Conservation (phyloP, 306 rosid genomes). For the Castanopsis chinensis region DNA sequence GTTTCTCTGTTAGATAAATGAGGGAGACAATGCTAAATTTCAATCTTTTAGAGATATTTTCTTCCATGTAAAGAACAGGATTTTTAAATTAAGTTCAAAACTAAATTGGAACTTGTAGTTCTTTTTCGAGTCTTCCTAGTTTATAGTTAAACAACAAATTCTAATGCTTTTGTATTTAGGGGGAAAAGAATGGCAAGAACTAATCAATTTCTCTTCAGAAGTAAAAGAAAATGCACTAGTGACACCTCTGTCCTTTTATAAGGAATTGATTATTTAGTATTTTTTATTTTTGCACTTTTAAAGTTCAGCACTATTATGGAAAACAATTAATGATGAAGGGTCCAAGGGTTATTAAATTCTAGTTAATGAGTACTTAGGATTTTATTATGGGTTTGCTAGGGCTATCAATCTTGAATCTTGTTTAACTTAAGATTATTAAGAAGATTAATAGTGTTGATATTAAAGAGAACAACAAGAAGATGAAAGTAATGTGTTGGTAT, state of each 20-base stretch:
- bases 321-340: not conserved
- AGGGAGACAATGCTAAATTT: not conserved
- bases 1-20: not conserved
- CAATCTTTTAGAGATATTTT: not conserved
- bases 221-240: too few relatives aligned
- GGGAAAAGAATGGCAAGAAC: too few relatives aligned
- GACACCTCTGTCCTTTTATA: not conserved
- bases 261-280: not conserved
- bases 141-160: too few relatives aligned
- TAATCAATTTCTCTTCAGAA: too few relatives aligned
- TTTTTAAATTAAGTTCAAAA: too few relatives aligned
- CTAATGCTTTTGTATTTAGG: too few relatives aligned
- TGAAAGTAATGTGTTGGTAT: not conserved
- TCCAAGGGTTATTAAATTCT: not conserved
- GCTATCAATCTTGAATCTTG: too few relatives aligned
- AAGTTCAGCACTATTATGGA: not conserved
- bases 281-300: not conserved
- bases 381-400: too few relatives aligned
- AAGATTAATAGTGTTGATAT: not conserved
- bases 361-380: not conserved
- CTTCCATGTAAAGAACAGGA: too few relatives aligned
- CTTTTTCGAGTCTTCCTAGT: too few relatives aligned
- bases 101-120: too few relatives aligned
- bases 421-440: not conserved
- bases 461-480: not conserved